A percentile compares a stretch with the other conserved stretches of the same genome.
Conservation (phyloP, 2,329 filamentous ascomycete species). For the Davidsoniella virescens region DNA sequence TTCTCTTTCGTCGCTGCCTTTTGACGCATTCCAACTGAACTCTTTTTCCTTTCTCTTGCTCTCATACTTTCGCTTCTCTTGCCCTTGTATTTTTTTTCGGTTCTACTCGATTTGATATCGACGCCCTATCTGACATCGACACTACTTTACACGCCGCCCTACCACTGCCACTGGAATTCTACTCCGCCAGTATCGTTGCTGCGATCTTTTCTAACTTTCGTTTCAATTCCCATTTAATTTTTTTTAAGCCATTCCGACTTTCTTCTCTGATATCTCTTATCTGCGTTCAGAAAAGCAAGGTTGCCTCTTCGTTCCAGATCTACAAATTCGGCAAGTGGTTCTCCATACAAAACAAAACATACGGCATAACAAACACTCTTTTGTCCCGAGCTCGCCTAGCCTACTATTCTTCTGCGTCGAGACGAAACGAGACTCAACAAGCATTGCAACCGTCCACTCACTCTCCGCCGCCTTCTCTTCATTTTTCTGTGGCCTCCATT, state of each 20-base stretch:
- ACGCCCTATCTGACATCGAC: not conserved
- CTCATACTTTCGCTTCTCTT: constrained; percentile 1
- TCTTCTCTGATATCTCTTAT: not conserved
- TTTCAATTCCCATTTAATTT: not conserved
- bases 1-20: not conserved
- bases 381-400: too few relatives aligned
- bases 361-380: not conserved
- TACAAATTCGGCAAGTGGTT: not conserved
- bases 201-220: not conserved
- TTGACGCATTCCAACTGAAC: constrained; percentile 6
- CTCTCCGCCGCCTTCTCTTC: too few relatives aligned
- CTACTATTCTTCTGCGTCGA: too few relatives aligned
- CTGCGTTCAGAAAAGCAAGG: too few relatives aligned
- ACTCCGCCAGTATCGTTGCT: not conserved
- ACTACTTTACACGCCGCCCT: not conserved
- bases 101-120: constrained; percentile 10
- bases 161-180: constrained; percentile 5
- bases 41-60: constrained; percentile 5
- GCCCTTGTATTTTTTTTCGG: not conserved
- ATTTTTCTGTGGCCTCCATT: too few relatives aligned
- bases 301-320: too few relatives aligned
- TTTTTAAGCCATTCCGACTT: not conserved
- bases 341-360: constrained; percentile 2
- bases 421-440: not conserved
- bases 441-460: not conserved